A percentile compares a stretch with the other conserved stretches of the same genome.
These are phyloP conservation scores for Shiraia bambusicola DNA, from an alignment of 2,329 filamentous ascomycete species.

Conservation along the genomic window DNA sequence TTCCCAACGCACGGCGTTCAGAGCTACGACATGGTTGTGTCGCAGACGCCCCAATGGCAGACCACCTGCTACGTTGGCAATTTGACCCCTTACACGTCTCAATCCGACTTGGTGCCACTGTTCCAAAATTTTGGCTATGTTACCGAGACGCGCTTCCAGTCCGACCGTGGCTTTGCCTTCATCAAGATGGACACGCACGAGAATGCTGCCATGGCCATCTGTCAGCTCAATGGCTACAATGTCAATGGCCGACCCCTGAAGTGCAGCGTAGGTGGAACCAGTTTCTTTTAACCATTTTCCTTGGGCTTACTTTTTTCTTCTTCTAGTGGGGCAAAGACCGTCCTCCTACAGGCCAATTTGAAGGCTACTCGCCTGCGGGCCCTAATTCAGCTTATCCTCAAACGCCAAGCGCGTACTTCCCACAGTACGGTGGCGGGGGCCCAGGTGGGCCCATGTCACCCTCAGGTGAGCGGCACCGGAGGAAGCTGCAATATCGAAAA, in stretches of 20 bases:
- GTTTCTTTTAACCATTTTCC: constrained; percentile 18
- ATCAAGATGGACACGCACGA: constrained; percentile 99
- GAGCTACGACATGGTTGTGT: constrained; percentile 95
- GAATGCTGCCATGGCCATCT: constrained; percentile 97
- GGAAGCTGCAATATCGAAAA: constrained; percentile 40
- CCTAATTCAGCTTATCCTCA: constrained; percentile 73
- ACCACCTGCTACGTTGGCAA: constrained; percentile 98
- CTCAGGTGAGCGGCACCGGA: constrained; percentile 50
- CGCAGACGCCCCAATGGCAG: constrained; percentile 96
- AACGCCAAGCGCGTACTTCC: constrained; percentile 81
- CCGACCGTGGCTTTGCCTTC: constrained; percentile 95
- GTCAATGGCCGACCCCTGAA: constrained; percentile 96
- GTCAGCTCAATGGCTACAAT: constrained; percentile 95
- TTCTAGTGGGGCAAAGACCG: constrained; percentile 97
- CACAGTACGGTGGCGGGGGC: constrained; percentile 79
- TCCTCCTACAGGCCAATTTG: constrained; percentile 78
- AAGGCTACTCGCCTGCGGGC: constrained; percentile 80
- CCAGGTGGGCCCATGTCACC: constrained; percentile 58
- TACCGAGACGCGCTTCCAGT: constrained; percentile 95
- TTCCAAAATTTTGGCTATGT: constrained; percentile 99
- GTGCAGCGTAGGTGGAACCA: constrained; percentile 79
- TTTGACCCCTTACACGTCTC: constrained; percentile 93
- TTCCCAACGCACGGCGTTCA: constrained; percentile 96
- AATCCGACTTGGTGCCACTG: constrained; percentile 92
- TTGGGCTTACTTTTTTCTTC: constrained; percentile 32